Base-by-base conservation (phyloP, 2,329 filamentous ascomycete species). In the Claviceps pazoutovae region DNA sequence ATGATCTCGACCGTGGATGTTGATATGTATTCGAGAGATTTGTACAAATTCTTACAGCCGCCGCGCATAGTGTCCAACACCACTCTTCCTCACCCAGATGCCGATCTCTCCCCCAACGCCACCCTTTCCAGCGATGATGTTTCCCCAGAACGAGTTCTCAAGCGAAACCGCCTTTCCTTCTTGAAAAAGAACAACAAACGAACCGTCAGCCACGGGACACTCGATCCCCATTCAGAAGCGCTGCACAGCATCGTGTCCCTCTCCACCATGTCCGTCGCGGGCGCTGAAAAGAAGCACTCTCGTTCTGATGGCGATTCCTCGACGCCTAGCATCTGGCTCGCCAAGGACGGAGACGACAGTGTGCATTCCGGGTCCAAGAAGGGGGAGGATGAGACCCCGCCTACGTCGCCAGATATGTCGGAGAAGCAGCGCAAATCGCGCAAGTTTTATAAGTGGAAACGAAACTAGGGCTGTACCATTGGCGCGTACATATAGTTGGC, bases 71-170 rank as follows among this genome's bases (percentile, higher is more conserved):
- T 64, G 46, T 70, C 74, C 55, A 83, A 81, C 58, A 84, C 80
- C 14, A 80, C 79, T 2, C 68, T 79, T 16, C 77, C 76, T 19
- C 79, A 83, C 54, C 80, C 80, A 21, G 78, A 81, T 17, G 80
- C 80, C 53, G 73, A 81, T 57, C 70, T 77, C 6, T 75, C 73
- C 14, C 73, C 74, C 48, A 71, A 78, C 55, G 80, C 79, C 45
- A 73, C 68, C 58, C 78, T 84, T 53, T 73, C 72, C 41, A 71
- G 75, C 51, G 72, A 75, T 50, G 77, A 82, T 55, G 64, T 79
- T 45, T 68, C 72, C 50, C 64, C 72, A 1, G 63, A 65, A 23
- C 67, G 66, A 48, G 67, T 69, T 36, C 59, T 73, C 43, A 62
- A 66, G 38, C 69, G 74, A 45, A 68, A 72, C 42, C 69, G 70